phyloP scores from a whole-genome alignment of 352 stramenopile species.

The Globisporangium irregulare region DNA sequence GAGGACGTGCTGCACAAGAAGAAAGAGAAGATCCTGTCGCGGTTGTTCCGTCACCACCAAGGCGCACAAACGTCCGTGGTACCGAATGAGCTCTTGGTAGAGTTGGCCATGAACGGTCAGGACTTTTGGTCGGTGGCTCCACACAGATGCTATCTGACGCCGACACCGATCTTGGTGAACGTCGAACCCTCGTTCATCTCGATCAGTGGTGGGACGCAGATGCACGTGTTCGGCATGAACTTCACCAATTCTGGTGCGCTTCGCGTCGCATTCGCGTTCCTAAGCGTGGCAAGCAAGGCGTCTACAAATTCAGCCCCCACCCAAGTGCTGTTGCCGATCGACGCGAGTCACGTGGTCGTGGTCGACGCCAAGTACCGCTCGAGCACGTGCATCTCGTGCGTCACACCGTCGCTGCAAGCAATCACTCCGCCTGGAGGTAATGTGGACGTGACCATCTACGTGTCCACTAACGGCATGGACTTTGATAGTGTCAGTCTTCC shows the following conservation, averaged over 20 bases:
- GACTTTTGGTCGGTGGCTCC: slow-evolving; percentile 56
- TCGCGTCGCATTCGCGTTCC: slow-evolving; percentile 42
- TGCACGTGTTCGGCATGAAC: slow-evolving; percentile 48
- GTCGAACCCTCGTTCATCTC: slow-evolving; percentile 43
- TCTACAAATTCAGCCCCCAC: background rate
- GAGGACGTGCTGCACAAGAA: slow-evolving; percentile 21
- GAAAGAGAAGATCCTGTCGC: slow-evolving; percentile 46
- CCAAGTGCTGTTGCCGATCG: slow-evolving; percentile 27
- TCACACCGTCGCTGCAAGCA: slow-evolving; percentile 32
- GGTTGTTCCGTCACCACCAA: slow-evolving; percentile 40
- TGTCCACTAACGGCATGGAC: slow-evolving; percentile 53
- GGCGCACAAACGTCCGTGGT: slow-evolving; percentile 27
- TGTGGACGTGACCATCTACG: slow-evolving; percentile 32
- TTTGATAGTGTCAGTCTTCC: slow-evolving; percentile 64
- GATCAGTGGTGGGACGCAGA: slow-evolving; percentile 33
- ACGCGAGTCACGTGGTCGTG: slow-evolving; percentile 35
- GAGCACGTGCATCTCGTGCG: slow-evolving; percentile 37
- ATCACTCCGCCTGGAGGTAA: slow-evolving; percentile 16
- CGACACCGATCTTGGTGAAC: slow-evolving; percentile 34
- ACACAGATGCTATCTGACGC: slow-evolving; percentile 28
- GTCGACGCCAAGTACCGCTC: slow-evolving; percentile 59
- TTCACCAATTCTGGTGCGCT: slow-evolving; percentile 43
- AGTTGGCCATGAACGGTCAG: slow-evolving; percentile 64
- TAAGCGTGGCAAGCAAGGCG: background rate
- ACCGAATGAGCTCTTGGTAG: slow-evolving; percentile 48